Conservation (phyloP, 176 grass and related monocot genomes). For the Paspalum vaginatum region DNA sequence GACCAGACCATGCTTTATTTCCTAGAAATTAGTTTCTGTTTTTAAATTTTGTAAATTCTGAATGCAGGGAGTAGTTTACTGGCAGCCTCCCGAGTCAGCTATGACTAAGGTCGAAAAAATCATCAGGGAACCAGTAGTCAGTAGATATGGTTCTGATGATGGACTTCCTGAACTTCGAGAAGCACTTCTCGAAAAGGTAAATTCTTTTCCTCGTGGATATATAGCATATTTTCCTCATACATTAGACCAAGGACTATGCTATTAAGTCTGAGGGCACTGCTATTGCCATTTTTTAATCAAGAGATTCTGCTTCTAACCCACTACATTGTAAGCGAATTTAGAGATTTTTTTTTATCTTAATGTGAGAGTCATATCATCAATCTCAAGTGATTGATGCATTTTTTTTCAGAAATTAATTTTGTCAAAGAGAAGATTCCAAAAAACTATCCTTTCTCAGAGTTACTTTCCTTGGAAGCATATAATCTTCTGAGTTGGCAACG, state of each 20-base stretch:
- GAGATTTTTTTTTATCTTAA: constrained; percentile 9
- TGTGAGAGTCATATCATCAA: background rate
- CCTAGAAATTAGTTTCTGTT: background rate
- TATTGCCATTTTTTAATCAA: background rate
- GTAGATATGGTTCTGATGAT: constrained; percentile 91
- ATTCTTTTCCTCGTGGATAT: constrained; percentile 16
- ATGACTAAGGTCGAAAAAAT: constrained; percentile 72
- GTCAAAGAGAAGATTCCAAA: background rate
- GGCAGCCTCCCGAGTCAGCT: constrained; percentile 86
- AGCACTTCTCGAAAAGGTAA: constrained; percentile 89
- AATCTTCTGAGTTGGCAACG: background rate
- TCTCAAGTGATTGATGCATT: background rate
- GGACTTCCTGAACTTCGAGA: constrained; percentile 87
- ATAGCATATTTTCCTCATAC: background rate
- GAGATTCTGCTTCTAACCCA: background rate
- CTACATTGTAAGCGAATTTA: background rate
- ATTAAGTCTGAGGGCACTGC: background rate
- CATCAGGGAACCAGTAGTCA: constrained; percentile 69
- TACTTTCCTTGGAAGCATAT: background rate
- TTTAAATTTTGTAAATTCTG: constrained; percentile 3
- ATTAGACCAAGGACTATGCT: constrained; percentile 11
- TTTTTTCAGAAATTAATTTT: constrained; percentile 5
- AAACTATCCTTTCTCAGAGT: background rate
- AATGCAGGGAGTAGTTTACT: constrained; percentile 92
- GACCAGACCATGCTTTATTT: background rate